phyloP scores from a whole-genome alignment of 2,329 filamentous ascomycete species.

The Dryadomyces quercus-mongolicae region DNA sequence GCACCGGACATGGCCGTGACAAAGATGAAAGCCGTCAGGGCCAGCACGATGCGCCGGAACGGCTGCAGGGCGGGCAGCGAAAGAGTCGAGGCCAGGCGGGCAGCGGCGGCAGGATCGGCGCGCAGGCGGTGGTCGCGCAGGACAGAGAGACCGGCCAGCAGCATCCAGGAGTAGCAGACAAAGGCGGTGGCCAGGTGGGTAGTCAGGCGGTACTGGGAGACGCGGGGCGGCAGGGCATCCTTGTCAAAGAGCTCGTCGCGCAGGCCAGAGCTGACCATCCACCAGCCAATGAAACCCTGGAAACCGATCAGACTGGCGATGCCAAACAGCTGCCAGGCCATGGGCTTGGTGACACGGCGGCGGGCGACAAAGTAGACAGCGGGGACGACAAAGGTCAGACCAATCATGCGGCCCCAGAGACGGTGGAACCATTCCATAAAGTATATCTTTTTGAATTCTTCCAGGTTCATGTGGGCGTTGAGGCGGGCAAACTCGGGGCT shows the following conservation, averaged over 20 bases:
- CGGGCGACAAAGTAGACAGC: constrained; percentile 79
- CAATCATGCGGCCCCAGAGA: constrained; percentile 86
- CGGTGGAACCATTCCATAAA: constrained; percentile 99
- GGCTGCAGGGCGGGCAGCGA: constrained; percentile 53
- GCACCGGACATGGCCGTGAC: constrained; percentile 86
- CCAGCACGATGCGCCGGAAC: constrained; percentile 63
- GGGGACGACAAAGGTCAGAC: constrained; percentile 78
- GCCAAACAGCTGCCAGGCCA: constrained; percentile 66
- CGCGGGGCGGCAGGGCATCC: constrained; percentile 80
- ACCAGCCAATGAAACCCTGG: constrained; percentile 94
- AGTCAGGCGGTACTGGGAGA: constrained; percentile 87
- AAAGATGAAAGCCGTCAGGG: constrained; percentile 67
- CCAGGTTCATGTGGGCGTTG: constrained; percentile 84
- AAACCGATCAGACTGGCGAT: constrained; percentile 87
- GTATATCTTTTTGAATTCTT: constrained; percentile 97
- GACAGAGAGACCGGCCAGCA: constrained; percentile 76
- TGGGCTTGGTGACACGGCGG: constrained; percentile 62
- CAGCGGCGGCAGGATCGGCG: constrained; percentile 49
- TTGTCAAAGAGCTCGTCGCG: constrained; percentile 92
- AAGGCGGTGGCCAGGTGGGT: constrained; percentile 87
- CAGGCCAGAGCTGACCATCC: constrained; percentile 97
- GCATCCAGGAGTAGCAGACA: constrained; percentile 86
- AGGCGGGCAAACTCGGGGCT: constrained; percentile 88
- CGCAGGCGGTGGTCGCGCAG: constrained; percentile 66
- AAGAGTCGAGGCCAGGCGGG: constrained; percentile 48